phyloP scores from a whole-genome alignment of 495 filamentous ascomycete species.

The Aspergillus leporis region DNA sequence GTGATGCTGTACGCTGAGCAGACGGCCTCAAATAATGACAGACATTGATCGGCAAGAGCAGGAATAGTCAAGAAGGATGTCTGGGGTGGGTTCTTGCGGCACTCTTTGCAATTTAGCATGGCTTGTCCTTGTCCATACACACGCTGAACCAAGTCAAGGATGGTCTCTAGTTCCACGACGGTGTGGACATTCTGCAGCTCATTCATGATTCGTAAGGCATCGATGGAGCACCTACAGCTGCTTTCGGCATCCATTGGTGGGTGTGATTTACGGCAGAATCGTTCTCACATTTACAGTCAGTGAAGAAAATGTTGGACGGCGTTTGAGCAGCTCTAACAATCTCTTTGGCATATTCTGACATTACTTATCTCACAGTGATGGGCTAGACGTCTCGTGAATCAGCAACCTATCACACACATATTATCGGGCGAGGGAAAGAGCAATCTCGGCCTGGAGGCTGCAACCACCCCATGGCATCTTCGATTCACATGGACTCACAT shows the following conservation, averaged over 20 bases:
- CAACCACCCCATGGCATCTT: not conserved
- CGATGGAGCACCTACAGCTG: slow-evolving; percentile 27
- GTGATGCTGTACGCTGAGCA: slow-evolving; percentile 33
- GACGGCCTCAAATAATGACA: slow-evolving; percentile 33
- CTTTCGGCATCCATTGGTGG: slow-evolving; percentile 18
- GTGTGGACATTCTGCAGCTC: slow-evolving; percentile 30
- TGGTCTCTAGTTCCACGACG: slow-evolving; percentile 30
- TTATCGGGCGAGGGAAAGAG: not conserved
- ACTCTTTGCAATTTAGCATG: slow-evolving; percentile 29
- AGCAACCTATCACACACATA: not conserved
- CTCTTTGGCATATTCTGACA: not conserved
- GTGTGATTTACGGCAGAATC: not conserved
- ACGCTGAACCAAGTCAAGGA: slow-evolving; percentile 29
- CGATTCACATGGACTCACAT: not conserved
- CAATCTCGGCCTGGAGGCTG: slow-evolving; percentile 9
- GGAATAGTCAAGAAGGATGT: slow-evolving; percentile 26
- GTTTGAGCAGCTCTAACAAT: not conserved
- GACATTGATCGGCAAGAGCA: slow-evolving; percentile 28
- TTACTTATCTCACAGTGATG: not conserved
- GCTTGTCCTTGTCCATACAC: slow-evolving; percentile 27
- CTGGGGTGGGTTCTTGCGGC: slow-evolving; percentile 21
- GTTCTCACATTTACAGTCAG: not conserved
- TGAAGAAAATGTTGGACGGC: not conserved
- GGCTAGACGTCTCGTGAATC: not conserved
- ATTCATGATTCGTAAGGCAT: slow-evolving; percentile 26